Percentiles rank a stretch among this genome's conserved stretches.
Conservation (phyloP, 2,329 filamentous ascomycete species). For the Cercospora brassicicola region DNA sequence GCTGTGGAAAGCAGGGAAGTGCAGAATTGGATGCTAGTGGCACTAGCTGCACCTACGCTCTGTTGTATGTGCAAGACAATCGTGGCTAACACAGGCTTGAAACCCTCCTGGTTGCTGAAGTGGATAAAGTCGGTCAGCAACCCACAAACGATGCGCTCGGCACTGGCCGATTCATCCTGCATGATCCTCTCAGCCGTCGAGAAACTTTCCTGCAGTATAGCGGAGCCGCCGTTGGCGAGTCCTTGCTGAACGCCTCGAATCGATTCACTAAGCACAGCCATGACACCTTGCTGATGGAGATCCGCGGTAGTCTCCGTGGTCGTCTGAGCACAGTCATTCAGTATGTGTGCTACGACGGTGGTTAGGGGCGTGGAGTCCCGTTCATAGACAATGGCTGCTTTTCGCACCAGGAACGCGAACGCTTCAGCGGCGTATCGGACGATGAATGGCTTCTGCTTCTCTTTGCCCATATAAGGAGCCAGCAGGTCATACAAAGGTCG, state of each 20-base stretch:
- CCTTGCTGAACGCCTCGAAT: conserved; percentile 62
- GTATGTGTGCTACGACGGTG: conserved; percentile 69
- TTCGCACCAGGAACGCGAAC: conserved; percentile 88
- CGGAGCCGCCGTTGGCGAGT: conserved; percentile 58
- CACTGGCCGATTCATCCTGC: conserved; percentile 22
- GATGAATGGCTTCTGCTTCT: conserved; percentile 79
- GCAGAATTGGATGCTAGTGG: conserved; percentile 45
- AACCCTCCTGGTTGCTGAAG: conserved; percentile 72
- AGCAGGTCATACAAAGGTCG: conserved; percentile 81
- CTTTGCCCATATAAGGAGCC: conserved; percentile 78
- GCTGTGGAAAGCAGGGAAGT: conserved; percentile 64
- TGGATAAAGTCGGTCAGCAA: conserved; percentile 80
- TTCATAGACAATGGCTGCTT: conserved; percentile 75
- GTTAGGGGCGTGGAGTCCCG: conserved; percentile 69
- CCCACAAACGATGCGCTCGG: conserved; percentile 65
- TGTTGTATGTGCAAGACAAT: conserved; percentile 55
- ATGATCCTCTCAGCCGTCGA: conserved; percentile 20
- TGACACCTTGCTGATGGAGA: conserved; percentile 81
- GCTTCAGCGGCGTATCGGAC: conserved; percentile 92
- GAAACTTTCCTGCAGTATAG: conserved; percentile 56
- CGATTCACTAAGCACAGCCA: conserved; percentile 88
- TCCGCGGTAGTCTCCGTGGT: conserved; percentile 51
- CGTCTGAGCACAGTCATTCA: conserved; percentile 61
- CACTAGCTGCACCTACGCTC: conserved; percentile 40
- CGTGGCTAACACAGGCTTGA: conserved; percentile 65